Conservation (phyloP, 106 monocot species). For the Alisma plantagoaquatica region DNA sequence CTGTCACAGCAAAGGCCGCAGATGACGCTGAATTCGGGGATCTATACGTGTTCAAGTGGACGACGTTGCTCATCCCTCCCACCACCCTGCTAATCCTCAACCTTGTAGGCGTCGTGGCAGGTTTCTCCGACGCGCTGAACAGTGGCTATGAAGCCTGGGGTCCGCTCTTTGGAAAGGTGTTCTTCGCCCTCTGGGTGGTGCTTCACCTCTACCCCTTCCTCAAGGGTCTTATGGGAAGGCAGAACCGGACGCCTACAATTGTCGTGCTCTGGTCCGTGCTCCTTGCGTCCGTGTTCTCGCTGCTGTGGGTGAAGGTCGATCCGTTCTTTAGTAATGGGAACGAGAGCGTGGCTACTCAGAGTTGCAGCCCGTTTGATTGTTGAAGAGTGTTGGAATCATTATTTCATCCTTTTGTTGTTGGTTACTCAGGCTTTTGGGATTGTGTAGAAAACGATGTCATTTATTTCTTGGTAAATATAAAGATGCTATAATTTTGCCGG, state of each 20-base stretch:
- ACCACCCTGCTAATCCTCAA: conserved; percentile 78
- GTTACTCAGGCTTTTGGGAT: no score
- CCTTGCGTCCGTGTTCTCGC: conserved; percentile 80
- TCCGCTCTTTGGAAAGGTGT: conserved; percentile 84
- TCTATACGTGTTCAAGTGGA: conserved; percentile 84
- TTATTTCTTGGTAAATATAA: no score
- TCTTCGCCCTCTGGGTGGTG: conserved; percentile 93
- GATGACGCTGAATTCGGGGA: conserved; percentile 74
- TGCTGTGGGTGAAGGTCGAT: conserved; percentile 95
- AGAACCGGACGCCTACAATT: conserved; percentile 90
- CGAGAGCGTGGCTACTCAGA: conserved; percentile 6
- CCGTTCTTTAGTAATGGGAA: conserved; percentile 51
- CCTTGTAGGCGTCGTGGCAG: conserved; percentile 79
- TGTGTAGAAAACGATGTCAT: no score
- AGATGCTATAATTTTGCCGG: no score
- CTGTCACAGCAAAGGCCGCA: conserved; percentile 81
- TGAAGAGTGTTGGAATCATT: no score
- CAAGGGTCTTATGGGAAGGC: conserved; percentile 92
- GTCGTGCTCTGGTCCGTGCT: conserved; percentile 93
- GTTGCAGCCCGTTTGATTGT: conserved; percentile 74
- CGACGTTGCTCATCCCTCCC: conserved; percentile 74
- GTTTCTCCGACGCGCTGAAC: conserved; percentile 85
- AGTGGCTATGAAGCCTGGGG: conserved; percentile 95
- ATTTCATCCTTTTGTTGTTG: no score
- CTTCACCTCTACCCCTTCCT: conserved; percentile 95